Conservation (phyloP, 2,329 filamentous ascomycete species). For the Aspergillus pseudonomiae region DNA sequence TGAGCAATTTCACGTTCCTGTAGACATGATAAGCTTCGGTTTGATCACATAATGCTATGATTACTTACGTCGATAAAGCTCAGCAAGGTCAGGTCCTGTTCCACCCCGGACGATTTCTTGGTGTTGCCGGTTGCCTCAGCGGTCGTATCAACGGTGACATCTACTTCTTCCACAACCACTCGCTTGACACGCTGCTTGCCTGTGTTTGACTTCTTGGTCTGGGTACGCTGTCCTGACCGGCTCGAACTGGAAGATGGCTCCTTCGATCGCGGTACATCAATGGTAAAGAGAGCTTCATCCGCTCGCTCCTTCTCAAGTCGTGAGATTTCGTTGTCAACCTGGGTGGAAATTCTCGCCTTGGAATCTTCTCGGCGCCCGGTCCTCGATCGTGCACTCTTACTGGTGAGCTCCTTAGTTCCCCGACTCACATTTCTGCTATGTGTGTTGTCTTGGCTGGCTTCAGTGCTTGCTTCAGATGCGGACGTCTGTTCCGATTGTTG, state of each 20-base stretch:
- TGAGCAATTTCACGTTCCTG: slow-evolving; percentile 54
- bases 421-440: slow-evolving; percentile 32
- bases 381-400: slow-evolving; percentile 33
- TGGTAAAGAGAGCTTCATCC: slow-evolving; percentile 42
- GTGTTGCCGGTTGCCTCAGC: slow-evolving; percentile 30
- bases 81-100: slow-evolving; percentile 54
- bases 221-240: slow-evolving; percentile 23
- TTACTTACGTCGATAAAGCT: slow-evolving; percentile 55
- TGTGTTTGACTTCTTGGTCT: slow-evolving; percentile 38
- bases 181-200: slow-evolving; percentile 45
- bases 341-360: slow-evolving; percentile 34
- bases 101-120: slow-evolving; percentile 28
- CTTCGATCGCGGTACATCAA: slow-evolving; percentile 33
- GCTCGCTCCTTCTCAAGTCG: slow-evolving; percentile 41
- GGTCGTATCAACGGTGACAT: slow-evolving; percentile 34
- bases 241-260: slow-evolving; percentile 26
- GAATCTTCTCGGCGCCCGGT: slow-evolving; percentile 31
- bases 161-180: slow-evolving; percentile 38
- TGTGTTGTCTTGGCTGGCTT: slow-evolving; percentile 37
- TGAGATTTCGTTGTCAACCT: slow-evolving; percentile 41
- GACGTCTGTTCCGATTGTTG: slow-evolving; percentile 30
- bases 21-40: neutral
- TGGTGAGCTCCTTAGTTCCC: slow-evolving; percentile 33
- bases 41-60: neutral
- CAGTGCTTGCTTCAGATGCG: slow-evolving; percentile 28